phyloP scores from a whole-genome alignment of 2,329 filamentous ascomycete genomes.

The Penicillium sp. region DNA sequence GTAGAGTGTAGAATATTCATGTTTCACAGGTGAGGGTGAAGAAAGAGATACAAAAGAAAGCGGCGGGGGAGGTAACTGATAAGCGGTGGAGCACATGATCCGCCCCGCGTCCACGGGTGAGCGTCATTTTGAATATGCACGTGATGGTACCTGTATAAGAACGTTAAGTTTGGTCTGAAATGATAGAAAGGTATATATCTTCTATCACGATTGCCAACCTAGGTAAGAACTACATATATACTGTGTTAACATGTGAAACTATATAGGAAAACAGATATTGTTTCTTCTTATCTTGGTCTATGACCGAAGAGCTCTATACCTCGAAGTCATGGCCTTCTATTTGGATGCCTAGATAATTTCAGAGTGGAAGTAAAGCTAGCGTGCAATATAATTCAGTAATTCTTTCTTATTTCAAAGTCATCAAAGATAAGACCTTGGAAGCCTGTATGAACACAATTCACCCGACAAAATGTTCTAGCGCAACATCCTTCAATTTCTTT shows the following conservation, averaged over 20 bases:
- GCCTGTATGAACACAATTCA: not conserved
- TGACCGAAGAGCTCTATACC: not conserved
- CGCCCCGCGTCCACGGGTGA: conserved; percentile 20
- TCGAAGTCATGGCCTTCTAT: not conserved
- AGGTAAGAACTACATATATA: no score
- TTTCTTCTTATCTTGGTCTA: not conserved
- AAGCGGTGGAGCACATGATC: conserved; percentile 32
- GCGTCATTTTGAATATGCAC: conserved; percentile 6
- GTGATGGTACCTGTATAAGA: not conserved
- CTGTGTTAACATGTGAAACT: no score
- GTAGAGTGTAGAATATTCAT: conserved; percentile 91
- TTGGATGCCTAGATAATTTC: not conserved
- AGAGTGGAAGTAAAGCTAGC: not conserved
- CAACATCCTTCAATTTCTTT: not conserved
- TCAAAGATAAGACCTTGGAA: not conserved
- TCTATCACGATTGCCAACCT: not conserved
- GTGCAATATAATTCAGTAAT: not conserved
- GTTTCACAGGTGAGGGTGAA: conserved; percentile 9
- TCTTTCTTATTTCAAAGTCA: not conserved
- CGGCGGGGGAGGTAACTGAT: conserved; percentile 18
- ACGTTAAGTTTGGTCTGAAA: not conserved
- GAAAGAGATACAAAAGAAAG: not conserved
- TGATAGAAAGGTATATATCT: not conserved
- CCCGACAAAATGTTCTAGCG: not conserved
- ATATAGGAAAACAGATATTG: no score